Evolutionary conservation across 257 asterid species (phyloP).

Genomic region (Solanum corneliomulleri): DNA sequence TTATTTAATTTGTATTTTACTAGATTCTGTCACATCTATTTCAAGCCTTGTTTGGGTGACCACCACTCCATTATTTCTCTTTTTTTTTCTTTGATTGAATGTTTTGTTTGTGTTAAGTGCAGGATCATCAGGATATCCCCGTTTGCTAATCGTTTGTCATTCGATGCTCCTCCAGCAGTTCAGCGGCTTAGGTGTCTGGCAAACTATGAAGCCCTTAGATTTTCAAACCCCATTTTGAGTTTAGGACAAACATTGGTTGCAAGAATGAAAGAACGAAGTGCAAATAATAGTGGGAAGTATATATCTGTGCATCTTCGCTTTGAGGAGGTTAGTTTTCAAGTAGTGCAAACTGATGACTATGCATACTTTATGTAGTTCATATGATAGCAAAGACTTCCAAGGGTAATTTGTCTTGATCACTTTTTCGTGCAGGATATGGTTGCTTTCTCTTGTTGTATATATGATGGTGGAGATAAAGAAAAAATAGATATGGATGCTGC

Average conservation of each 20-base stretch:
- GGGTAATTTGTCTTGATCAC: neutral
- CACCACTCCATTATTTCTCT: neutral
- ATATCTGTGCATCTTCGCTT: conserved; percentile 97
- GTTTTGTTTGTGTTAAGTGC: neutral
- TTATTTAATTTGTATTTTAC: neutral
- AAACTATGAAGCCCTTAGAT: conserved; percentile 83
- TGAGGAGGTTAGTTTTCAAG: conserved; percentile 77
- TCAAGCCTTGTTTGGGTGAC: neutral
- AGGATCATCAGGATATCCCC: conserved; percentile 90
- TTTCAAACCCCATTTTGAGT: conserved; percentile 57
- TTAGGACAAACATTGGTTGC: conserved; percentile 66
- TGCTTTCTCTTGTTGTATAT: conserved; percentile 95
- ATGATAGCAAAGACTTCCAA: neutral
- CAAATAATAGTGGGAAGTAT: conserved; percentile 78
- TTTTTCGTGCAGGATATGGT: conserved; percentile 81
- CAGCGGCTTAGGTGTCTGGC: conserved; percentile 91
- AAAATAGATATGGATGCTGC: conserved; percentile 95
- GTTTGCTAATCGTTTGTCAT: conserved; percentile 84
- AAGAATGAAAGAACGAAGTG: conserved; percentile 80
- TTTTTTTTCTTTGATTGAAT: neutral
- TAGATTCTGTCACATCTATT: neutral
- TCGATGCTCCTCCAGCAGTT: conserved; percentile 80
- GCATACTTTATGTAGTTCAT: neutral
- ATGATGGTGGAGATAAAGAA: conserved; percentile 84
- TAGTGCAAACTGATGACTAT: neutral